These are phyloP conservation scores for Sedum album DNA, from an alignment of 164 flowering plant genomes.

Conservation along the genomic window DNA sequence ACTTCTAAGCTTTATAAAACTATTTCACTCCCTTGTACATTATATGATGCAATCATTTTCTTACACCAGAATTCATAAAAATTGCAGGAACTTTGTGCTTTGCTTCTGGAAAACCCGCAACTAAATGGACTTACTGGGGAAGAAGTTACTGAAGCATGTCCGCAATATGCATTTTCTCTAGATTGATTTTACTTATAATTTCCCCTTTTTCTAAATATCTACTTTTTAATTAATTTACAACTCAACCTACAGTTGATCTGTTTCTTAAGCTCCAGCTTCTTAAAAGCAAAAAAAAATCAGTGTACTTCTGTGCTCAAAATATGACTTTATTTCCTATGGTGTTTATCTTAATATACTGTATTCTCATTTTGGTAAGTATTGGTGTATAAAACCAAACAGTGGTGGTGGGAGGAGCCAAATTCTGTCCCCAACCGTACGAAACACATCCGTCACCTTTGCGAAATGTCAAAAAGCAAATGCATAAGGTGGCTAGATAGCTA, in stretches of 20 bases:
- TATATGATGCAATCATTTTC: neutral
- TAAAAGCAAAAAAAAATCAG: too few relatives aligned
- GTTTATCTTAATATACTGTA: too few relatives aligned
- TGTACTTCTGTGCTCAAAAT: too few relatives aligned
- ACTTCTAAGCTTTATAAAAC: too few relatives aligned
- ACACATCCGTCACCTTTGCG: slow-evolving; percentile 6
- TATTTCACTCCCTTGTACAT: too few relatives aligned
- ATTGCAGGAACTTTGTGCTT: slow-evolving; percentile 77
- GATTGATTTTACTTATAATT: neutral
- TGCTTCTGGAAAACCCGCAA: slow-evolving; percentile 91
- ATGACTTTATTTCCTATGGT: too few relatives aligned
- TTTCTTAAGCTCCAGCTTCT: too few relatives aligned
- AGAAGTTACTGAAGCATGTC: slow-evolving; percentile 51
- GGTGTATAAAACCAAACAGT: neutral
- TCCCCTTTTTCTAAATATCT: neutral
- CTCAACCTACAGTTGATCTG: too few relatives aligned
- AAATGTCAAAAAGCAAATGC: neutral
- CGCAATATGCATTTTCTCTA: neutral
- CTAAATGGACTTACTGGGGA: slow-evolving; percentile 91
- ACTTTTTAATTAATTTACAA: neutral
- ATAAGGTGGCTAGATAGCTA: slow-evolving; percentile 5
- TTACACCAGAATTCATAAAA: neutral
- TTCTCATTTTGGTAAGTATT: too few relatives aligned
- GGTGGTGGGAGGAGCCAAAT: slow-evolving; percentile 4
- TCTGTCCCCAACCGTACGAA: slow-evolving; percentile 1